phyloP scores from a whole-genome alignment of 306 rosid species.

The Alnus rubra region DNA sequence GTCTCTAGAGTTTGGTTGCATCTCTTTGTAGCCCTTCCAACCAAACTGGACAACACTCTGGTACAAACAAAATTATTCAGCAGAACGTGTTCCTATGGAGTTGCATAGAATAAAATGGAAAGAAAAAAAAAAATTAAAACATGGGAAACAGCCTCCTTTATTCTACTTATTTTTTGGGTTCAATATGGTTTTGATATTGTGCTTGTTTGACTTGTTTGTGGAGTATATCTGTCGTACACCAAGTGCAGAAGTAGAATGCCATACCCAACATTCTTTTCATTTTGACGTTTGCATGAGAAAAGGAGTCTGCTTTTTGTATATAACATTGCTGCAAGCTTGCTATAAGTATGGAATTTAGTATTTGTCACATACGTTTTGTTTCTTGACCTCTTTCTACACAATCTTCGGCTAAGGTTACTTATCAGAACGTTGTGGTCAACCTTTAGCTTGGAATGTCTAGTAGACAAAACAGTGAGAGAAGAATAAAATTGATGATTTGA shows the following conservation, averaged over 20 bases:
- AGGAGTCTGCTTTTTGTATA: background rate
- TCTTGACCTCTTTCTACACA: background rate
- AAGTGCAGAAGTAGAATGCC: background rate
- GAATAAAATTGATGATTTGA: too few species aligned
- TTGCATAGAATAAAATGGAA: background rate
- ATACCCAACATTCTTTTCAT: background rate
- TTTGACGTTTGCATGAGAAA: background rate
- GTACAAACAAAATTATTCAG: background rate
- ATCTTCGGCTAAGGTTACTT: background rate
- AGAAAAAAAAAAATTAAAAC: background rate
- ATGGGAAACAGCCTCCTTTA: background rate
- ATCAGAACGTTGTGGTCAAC: background rate
- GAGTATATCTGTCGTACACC: background rate
- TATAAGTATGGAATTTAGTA: background rate
- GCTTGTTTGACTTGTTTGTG: background rate
- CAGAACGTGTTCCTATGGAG: background rate
- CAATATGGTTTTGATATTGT: background rate
- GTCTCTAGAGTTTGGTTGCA: background rate
- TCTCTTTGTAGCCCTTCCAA: background rate
- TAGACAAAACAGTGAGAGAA: background rate
- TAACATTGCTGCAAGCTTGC: background rate
- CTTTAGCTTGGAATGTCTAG: background rate
- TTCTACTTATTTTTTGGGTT: background rate
- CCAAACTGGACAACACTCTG: background rate
- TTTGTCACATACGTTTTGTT: too few species aligned